Percentiles rank a stretch among this genome's conserved stretches.
These are phyloP conservation scores for Ogataea corticis DNA, from an alignment of 805 yeast genomes.

Conservation along the genomic window DNA sequence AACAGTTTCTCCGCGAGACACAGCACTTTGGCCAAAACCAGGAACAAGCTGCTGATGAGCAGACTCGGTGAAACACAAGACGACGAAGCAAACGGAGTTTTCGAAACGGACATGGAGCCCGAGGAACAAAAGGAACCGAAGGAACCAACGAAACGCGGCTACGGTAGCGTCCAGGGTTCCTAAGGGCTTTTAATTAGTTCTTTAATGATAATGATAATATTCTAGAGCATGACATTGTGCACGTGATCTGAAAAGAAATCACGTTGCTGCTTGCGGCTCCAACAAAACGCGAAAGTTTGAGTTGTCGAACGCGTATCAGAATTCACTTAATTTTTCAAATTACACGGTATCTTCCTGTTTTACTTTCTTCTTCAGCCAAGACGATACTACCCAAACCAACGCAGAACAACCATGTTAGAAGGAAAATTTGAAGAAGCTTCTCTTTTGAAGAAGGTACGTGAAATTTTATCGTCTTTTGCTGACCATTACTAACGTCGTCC, in stretches of 20 bases:
- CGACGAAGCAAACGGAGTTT: background rate
- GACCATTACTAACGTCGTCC: slow-evolving; percentile 3
- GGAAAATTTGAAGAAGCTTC: slow-evolving; percentile 95
- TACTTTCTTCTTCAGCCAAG: background rate
- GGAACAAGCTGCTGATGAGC: slow-evolving; percentile 2
- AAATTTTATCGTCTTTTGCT: background rate
- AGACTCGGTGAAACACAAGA: background rate
- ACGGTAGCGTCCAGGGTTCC: background rate
- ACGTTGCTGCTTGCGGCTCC: slow-evolving; percentile 1
- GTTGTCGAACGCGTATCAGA: slow-evolving; percentile 6
- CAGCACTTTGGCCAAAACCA: background rate
- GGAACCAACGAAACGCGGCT: background rate
- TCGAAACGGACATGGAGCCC: slow-evolving; percentile 1
- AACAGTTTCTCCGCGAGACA: background rate
- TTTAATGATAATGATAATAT: too few relatives aligned
- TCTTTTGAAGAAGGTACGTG: slow-evolving; percentile 71
- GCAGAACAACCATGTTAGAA: slow-evolving; percentile 69
- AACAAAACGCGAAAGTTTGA: slow-evolving; percentile 2
- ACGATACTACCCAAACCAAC: background rate
- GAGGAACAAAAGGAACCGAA: background rate
- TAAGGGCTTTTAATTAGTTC: background rate
- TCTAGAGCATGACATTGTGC: too few relatives aligned
- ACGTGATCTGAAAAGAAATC: too few relatives aligned
- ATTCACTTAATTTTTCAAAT: background rate
- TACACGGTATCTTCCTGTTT: slow-evolving; percentile 1